Conservation (phyloP, 2,329 filamentous ascomycete genomes). For the Alternaria hordeiaustralica region DNA sequence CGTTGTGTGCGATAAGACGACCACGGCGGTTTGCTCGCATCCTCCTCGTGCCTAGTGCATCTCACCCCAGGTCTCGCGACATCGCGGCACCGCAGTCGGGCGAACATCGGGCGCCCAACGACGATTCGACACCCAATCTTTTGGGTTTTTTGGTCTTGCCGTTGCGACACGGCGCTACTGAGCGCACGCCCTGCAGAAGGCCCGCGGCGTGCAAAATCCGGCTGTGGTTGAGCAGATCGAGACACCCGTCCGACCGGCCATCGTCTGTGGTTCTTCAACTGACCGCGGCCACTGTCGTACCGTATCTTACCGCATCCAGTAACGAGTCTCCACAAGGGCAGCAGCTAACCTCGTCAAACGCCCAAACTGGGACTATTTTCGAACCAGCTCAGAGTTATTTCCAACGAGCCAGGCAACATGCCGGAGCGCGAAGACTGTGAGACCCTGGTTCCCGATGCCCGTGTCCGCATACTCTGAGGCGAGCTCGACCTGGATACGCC, state of each 20-base stretch:
- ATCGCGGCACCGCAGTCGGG: not conserved
- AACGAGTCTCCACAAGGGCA: not conserved
- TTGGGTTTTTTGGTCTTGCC: not conserved
- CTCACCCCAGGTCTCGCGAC: not conserved
- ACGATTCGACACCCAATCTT: not conserved
- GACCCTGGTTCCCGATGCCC: not conserved
- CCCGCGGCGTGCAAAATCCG: conserved; percentile 9
- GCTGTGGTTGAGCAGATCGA: conserved; percentile 7
- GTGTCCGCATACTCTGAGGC: not conserved
- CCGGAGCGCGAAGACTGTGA: not conserved
- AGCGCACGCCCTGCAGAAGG: conserved; percentile 1
- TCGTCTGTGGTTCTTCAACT: conserved; percentile 1
- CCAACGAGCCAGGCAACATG: not conserved
- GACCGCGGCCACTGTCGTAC: conserved; percentile 10
- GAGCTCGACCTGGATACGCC: conserved; percentile 5
- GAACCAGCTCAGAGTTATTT: not conserved
- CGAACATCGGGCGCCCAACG: conserved; percentile 7
- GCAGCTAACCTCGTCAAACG: conserved; percentile 1
- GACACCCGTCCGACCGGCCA: conserved; percentile 9
- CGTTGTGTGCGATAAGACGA: conserved; percentile 12
- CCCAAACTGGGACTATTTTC: not conserved
- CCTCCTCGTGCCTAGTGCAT: not conserved
- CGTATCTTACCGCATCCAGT: not conserved
- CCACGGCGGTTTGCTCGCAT: not conserved
- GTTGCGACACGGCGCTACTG: conserved; percentile 11